These are phyloP conservation scores for Heterobasidion annosum DNA, from an alignment of 1,284 basidiomycete species.

Conservation along the genomic window DNA sequence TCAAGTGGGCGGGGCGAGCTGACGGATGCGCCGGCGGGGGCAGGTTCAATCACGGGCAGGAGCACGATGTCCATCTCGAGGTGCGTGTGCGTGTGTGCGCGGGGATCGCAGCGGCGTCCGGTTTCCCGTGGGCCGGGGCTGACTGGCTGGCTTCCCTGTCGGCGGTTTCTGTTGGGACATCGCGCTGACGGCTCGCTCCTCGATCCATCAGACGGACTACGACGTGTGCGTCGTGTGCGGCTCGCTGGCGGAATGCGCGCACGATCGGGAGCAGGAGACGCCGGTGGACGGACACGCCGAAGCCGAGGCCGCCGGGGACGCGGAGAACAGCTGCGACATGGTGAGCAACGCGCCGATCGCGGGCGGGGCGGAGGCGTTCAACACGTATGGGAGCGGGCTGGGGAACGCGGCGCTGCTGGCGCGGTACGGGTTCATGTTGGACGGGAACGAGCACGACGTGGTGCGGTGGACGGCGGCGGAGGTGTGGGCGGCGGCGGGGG, in stretches of 20 bases:
- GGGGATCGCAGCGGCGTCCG: no score
- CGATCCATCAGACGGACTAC: constrained; percentile 54
- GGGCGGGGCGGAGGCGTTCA: constrained; percentile 64
- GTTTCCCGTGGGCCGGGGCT: no score
- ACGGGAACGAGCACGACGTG: constrained; percentile 51
- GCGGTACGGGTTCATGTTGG: constrained; percentile 70
- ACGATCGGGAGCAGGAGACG: constrained; percentile 39
- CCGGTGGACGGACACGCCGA: not conserved
- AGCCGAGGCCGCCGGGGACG: constrained; percentile 10
- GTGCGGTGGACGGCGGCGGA: constrained; percentile 38
- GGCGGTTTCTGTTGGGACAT: not conserved
- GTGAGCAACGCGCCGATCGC: constrained; percentile 45
- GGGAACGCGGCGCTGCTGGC: constrained; percentile 62
- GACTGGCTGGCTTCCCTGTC: not conserved
- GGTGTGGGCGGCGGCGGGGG: constrained; percentile 15
- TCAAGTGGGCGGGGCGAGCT: not conserved
- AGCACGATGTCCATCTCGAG: constrained; percentile 73
- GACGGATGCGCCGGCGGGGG: not conserved
- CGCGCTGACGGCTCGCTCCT: not conserved
- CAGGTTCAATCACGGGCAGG: constrained; percentile 77
- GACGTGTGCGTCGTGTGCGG: constrained; percentile 81
- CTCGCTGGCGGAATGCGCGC: constrained; percentile 60
- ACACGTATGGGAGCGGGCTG: constrained; percentile 76
- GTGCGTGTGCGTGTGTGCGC: constrained; percentile 27
- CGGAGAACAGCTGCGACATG: constrained; percentile 53